A percentile compares a stretch with the other conserved stretches of the same genome.
phyloP scores from a whole-genome alignment of 768 basidiomycete species.

The Mycena rosella region DNA sequence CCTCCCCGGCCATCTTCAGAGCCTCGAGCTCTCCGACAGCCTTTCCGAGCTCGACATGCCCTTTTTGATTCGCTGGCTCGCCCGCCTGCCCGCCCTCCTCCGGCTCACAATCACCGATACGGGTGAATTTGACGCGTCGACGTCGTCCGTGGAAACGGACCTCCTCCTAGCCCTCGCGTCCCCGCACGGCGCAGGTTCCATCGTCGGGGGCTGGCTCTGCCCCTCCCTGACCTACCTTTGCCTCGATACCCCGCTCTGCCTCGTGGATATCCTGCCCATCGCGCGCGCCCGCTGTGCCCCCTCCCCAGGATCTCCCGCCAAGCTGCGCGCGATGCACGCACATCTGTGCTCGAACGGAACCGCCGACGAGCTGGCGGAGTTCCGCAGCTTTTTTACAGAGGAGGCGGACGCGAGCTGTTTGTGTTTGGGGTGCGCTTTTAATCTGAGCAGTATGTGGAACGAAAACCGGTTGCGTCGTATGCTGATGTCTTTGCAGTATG shows the following conservation, averaged over 20 bases:
- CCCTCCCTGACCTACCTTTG: slow-evolving; percentile 43
- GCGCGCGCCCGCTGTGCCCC: slow-evolving; percentile 37
- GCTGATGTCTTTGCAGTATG: background rate
- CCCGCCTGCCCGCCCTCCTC: slow-evolving; percentile 44
- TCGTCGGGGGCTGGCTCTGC: slow-evolving; percentile 43
- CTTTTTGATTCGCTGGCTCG: slow-evolving; percentile 47
- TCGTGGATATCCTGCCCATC: slow-evolving; percentile 39
- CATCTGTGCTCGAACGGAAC: slow-evolving; percentile 41
- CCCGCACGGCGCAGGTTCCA: slow-evolving; percentile 34
- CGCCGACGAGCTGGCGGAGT: slow-evolving; percentile 34
- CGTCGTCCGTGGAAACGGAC: slow-evolving; percentile 30
- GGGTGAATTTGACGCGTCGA: slow-evolving; percentile 24
- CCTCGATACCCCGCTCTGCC: slow-evolving; percentile 29
- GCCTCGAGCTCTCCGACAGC: slow-evolving; percentile 44
- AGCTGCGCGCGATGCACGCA: slow-evolving; percentile 41
- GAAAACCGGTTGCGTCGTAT: no score
- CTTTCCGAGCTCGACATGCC: slow-evolving; percentile 40
- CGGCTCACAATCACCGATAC: slow-evolving; percentile 40
- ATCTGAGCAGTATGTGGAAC: background rate
- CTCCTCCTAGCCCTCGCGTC: slow-evolving; percentile 41
- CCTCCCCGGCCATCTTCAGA: slow-evolving; percentile 42
- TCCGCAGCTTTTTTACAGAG: slow-evolving; percentile 26
- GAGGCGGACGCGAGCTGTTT: slow-evolving; percentile 22
- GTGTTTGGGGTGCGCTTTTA: slow-evolving; percentile 30
- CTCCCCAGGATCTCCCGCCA: slow-evolving; percentile 18